Base-by-base conservation (phyloP, 306 rosid species). In the Citrullus mucosospermus region DNA sequence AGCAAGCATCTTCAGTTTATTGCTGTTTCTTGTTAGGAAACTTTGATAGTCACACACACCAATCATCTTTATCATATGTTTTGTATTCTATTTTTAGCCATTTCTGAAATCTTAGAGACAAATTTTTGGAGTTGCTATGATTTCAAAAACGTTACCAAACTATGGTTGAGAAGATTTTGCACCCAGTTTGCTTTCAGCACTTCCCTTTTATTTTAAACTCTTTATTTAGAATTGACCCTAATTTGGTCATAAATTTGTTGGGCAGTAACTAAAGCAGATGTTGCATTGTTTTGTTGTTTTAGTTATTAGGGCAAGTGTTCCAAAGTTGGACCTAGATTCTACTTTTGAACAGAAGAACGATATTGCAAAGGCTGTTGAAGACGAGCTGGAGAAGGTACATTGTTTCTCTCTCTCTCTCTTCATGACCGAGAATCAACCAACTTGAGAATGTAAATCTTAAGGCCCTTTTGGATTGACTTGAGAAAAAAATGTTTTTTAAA, bases 231-330 rank as follows among this genome's bases (percentile, higher is more conserved):
- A 13, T 44, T 13, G 20, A 41, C 15, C 4, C 38, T 67, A 43
- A 20, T 44, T 46, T 46, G 57, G 76, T 43, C 17, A 69, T 14
- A n/a, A 44, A 69, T 44, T 70, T 50, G 39, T 70, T 14, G 58
- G 28, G 58, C 41, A 11, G 34, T 50, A 15, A 46, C 57, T 58
- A 75, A 58, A 63, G 14, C 9, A 28, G 39, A 54, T 15, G 11
- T 73, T 63, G 34, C 63, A 16, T 30, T 60, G 10, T 59, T 46
- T 78, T 41, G 68, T 71, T 18, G 22, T 28, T 69, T 75, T 80
- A 88, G 91, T 88, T 78, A 83, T 85, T 44, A 84, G 91, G 84
- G 88, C 89, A 51, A 82, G 91, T 72, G 91, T 88, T 63, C 89
- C 91, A 15, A 88, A 84, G 77, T 80, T 88, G 87, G 89, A 84